phyloP scores from a whole-genome alignment of 164 flowering plant species.

The Paratinospora sagittata region DNA sequence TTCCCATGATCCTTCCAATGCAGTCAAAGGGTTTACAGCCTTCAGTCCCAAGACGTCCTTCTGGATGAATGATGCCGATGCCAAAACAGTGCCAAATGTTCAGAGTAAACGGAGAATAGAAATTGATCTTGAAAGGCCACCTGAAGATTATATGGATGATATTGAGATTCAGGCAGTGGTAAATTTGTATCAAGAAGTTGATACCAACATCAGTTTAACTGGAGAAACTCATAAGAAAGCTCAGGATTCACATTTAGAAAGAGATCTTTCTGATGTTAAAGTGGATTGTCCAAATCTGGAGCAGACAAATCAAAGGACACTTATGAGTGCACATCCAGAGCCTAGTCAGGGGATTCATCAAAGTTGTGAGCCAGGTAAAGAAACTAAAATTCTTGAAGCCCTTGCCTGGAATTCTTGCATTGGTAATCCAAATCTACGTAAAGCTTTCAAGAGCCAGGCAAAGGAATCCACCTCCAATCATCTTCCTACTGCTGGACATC shows the following conservation, averaged over 20 bases:
- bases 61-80: slow-evolving; percentile 4
- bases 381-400: slow-evolving; percentile 4
- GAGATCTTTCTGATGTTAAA: slow-evolving; percentile 5
- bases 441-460: background rate
- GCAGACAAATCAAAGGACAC: background rate
- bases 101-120: slow-evolving; percentile 10
- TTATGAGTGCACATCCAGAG: background rate
- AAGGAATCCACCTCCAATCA: slow-evolving; percentile 5
- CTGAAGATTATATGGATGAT: slow-evolving; percentile 25
- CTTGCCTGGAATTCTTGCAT: background rate
- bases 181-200: background rate
- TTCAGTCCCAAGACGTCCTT: slow-evolving; percentile 2
- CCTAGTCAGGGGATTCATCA: slow-evolving; percentile 11
- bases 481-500: background rate
- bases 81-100: background rate
- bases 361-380: background rate
- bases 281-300: slow-evolving; percentile 8
- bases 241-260: slow-evolving; percentile 3
- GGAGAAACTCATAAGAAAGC: background rate
- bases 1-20: slow-evolving; percentile 1
- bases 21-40: slow-evolving; percentile 7
- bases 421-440: background rate
- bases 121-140: slow-evolving; percentile 28
- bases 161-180: slow-evolving; percentile 9
- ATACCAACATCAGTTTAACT: background rate